Evolutionary conservation across 208 protist species (phyloP).

Genomic region (Endotrypanum monterogeii): DNA sequence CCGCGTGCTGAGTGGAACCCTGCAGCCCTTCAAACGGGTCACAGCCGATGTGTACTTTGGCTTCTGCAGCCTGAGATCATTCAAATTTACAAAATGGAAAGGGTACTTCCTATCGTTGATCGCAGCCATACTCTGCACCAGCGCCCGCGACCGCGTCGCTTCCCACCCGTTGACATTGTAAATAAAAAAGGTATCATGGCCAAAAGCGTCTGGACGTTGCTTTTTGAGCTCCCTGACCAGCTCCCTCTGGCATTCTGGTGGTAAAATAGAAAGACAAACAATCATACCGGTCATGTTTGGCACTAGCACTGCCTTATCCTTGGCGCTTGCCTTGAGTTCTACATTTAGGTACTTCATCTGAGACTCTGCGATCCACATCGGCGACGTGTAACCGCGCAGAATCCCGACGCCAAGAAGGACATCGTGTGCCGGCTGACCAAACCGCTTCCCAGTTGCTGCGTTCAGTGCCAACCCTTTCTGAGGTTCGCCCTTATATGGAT

Average conservation of each 20-base stretch:
- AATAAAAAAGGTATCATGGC: conserved; percentile 75
- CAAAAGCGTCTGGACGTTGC: conserved; percentile 64
- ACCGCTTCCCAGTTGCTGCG: conserved; percentile 83
- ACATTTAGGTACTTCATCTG: conserved; percentile 87
- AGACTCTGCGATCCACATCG: conserved; percentile 82
- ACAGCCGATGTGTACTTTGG: conserved; percentile 43
- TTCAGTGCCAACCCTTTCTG: conserved; percentile 80
- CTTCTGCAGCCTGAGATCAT: conserved; percentile 65
- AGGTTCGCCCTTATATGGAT: conserved; percentile 88
- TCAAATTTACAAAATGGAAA: conserved; percentile 88
- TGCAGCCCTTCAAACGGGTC: conserved; percentile 6
- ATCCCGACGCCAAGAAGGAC: conserved; percentile 84
- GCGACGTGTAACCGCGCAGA: conserved; percentile 85
- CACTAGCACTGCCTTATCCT: conserved; percentile 53
- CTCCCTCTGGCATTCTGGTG: conserved; percentile 32
- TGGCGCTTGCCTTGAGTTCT: conserved; percentile 41
- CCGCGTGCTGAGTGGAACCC: conserved; percentile 36
- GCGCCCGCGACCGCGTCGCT: conserved; percentile 69
- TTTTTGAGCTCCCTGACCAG: conserved; percentile 65
- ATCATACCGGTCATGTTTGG: conserved; percentile 87
- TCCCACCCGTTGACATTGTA: conserved; percentile 90
- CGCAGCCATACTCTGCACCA: conserved; percentile 85
- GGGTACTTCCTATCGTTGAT: conserved; percentile 76
- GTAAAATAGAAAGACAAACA: conserved; percentile 67
- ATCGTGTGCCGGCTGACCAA: conserved; percentile 88